Conservation (phyloP, 257 asterid genomes). For the Solanum bulbocastanum region DNA sequence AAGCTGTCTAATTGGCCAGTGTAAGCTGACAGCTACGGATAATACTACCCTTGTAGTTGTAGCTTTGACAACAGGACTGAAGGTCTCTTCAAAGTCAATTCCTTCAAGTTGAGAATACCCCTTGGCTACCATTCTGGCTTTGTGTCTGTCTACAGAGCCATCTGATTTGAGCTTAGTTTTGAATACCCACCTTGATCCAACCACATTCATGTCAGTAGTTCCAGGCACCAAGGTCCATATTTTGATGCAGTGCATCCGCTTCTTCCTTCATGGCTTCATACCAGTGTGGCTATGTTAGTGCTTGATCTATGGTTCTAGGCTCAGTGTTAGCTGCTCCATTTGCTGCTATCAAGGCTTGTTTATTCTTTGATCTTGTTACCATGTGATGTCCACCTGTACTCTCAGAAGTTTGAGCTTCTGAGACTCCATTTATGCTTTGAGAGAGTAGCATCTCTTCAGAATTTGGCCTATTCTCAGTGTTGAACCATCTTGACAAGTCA, state of each 20-base stretch:
- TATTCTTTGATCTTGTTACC: too few species aligned
- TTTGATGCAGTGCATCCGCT: neutral
- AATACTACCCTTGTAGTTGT: neutral
- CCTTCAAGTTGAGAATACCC: neutral
- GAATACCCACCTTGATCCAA: neutral
- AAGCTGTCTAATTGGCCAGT: neutral
- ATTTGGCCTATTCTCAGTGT: too few species aligned
- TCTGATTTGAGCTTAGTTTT: neutral
- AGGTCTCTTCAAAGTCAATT: neutral
- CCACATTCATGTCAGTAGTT: neutral
- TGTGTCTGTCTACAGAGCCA: neutral
- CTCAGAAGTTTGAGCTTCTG: too few species aligned
- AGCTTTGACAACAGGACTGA: neutral
- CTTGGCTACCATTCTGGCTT: neutral
- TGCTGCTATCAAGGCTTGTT: neutral
- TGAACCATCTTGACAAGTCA: too few species aligned
- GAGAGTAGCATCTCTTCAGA: too few species aligned
- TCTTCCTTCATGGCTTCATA: neutral
- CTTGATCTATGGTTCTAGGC: neutral
- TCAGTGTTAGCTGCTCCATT: neutral
- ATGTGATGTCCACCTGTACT: too few species aligned
- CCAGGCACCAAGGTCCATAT: neutral
- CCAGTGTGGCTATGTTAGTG: neutral
- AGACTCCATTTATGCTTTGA: too few species aligned
- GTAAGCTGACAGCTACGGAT: neutral